phyloP scores from a whole-genome alignment of 768 basidiomycete species.

The Mycena olivaceomarginata region DNA sequence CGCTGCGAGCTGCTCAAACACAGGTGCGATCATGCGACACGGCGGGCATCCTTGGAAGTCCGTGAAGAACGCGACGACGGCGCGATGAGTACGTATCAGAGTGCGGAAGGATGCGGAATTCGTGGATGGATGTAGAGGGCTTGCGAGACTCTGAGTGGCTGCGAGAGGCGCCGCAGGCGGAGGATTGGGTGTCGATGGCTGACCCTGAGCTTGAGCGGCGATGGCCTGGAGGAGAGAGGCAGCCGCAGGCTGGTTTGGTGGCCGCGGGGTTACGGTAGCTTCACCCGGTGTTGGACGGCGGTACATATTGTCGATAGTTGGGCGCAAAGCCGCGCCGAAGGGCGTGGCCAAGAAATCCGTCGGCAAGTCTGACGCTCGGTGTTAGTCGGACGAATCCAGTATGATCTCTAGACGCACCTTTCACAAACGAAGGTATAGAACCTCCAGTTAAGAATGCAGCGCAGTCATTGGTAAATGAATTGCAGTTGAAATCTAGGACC shows the following conservation, averaged over 20 bases:
- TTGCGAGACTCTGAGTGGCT: slow-evolving; percentile 71
- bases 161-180: slow-evolving; percentile 50
- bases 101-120: slow-evolving; percentile 84
- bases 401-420: slow-evolving; percentile 68
- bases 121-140: slow-evolving; percentile 83
- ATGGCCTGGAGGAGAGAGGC: slow-evolving; percentile 75
- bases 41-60: slow-evolving; percentile 83
- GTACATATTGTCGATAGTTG: slow-evolving; percentile 95
- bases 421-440: slow-evolving; percentile 89
- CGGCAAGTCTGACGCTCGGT: slow-evolving; percentile 73
- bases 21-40: slow-evolving; percentile 89
- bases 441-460: slow-evolving; percentile 91
- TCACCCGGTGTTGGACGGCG: slow-evolving; percentile 71
- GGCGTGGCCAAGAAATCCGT: slow-evolving; percentile 93
- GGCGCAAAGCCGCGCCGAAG: slow-evolving; percentile 89
- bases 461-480: slow-evolving; percentile 94
- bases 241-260: slow-evolving; percentile 70
- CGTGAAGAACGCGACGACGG: slow-evolving; percentile 90
- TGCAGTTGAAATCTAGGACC: slow-evolving; percentile 91
- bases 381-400: not conserved
- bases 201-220: slow-evolving; percentile 68
- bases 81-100: slow-evolving; percentile 79
- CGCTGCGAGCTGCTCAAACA: slow-evolving; percentile 86
- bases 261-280: slow-evolving; percentile 53
- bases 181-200: slow-evolving; percentile 38